Conservation (phyloP, 2,329 filamentous ascomycete species). For the Claviceps sp. region DNA sequence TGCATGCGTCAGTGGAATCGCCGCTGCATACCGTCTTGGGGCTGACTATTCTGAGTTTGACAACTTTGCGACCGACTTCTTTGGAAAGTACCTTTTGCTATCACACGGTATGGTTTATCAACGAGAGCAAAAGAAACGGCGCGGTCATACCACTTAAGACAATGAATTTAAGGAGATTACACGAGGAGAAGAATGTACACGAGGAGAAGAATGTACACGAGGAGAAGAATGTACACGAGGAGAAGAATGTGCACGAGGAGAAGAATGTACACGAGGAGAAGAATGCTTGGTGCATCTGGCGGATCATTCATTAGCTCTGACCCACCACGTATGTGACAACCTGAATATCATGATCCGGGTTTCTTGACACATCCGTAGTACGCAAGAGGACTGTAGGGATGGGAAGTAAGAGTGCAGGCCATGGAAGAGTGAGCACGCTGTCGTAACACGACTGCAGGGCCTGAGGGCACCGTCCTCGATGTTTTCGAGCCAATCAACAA, state of each 20-base stretch:
- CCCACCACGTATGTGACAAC: not conserved
- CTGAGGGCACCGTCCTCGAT: too few relatives aligned
- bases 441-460: too few relatives aligned
- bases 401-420: not conserved
- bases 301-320: not conserved
- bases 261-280: too few relatives aligned
- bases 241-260: too few relatives aligned
- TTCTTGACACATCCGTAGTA: not conserved
- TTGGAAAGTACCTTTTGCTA: slow-evolving; percentile 31
- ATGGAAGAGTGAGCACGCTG: not conserved
- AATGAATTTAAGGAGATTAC: not conserved
- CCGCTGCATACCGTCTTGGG: slow-evolving; percentile 55
- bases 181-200: too few relatives aligned
- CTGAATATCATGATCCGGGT: not conserved
- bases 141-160: not conserved
- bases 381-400: not conserved
- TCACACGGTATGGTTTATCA: slow-evolving; percentile 30
- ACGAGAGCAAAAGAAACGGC: slow-evolving; percentile 17
- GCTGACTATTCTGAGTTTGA: slow-evolving; percentile 50
- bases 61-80: slow-evolving; percentile 34
- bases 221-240: too few relatives aligned
- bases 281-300: too few relatives aligned
- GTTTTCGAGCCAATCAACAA: not conserved
- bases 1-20: slow-evolving; percentile 57
- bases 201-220: too few relatives aligned